Evolutionary conservation across 306 rosid genomes (phyloP).

Genomic region (Gillenia trifoliata): DNA sequence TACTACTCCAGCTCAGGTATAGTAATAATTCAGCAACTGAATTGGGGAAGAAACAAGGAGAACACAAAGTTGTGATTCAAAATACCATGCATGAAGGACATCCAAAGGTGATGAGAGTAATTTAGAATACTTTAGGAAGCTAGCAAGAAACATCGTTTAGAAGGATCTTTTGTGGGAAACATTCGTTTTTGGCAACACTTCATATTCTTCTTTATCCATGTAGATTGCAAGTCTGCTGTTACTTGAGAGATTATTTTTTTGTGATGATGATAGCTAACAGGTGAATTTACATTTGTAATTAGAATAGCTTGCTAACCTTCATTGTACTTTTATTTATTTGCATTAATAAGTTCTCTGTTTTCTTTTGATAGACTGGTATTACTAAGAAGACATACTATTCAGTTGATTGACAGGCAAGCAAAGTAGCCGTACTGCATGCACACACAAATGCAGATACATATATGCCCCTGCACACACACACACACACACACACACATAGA

Average conservation of each 20-base stretch:
- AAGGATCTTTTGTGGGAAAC: not conserved
- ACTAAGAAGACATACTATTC: not conserved
- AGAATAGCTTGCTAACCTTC: not conserved
- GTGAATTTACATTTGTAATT: not conserved
- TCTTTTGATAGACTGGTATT: not conserved
- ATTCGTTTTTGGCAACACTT: not conserved
- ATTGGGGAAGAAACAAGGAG: not conserved
- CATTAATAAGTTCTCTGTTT: not conserved
- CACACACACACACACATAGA: not conserved
- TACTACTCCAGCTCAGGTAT: not conserved
- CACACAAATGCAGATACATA: not conserved
- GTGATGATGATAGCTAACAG: not conserved
- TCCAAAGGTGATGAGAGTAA: not conserved
- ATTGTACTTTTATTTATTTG: not conserved
- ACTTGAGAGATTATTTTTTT: not conserved
- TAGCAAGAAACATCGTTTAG: not conserved
- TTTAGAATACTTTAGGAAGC: not conserved
- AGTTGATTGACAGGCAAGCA: not conserved
- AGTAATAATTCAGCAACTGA: not conserved
- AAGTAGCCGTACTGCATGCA: no score
- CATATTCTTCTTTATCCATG: not conserved
- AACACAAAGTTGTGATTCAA: constrained; percentile 1
- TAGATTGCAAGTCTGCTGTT: not conserved
- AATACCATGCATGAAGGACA: not conserved
- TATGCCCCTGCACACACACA: not conserved